phyloP scores from a whole-genome alignment of 2,329 filamentous ascomycete genomes.

The Pseudogymnoascus sp. region DNA sequence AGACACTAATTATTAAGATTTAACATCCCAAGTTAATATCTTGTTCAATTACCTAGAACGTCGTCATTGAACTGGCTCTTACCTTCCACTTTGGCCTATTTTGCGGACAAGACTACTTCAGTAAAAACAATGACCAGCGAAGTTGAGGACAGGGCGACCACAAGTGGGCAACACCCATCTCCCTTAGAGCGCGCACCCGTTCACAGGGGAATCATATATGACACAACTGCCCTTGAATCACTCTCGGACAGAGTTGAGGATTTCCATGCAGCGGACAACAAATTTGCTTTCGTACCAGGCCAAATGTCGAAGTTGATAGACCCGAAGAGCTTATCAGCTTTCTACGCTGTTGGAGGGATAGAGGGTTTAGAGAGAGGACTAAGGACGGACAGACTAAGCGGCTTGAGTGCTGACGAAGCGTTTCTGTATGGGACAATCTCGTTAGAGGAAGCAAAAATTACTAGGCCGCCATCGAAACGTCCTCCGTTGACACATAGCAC shows the following conservation, averaged over 20 bases:
- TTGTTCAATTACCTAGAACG: background rate
- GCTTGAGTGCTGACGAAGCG: constrained; percentile 64
- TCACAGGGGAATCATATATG: background rate
- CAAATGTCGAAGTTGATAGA: constrained; percentile 67
- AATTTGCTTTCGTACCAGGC: constrained; percentile 63
- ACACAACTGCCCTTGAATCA: background rate
- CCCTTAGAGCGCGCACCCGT: background rate
- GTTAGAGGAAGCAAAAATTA: constrained; percentile 49
- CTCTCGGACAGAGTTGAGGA: constrained; percentile 33
- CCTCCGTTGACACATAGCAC: constrained; percentile 36
- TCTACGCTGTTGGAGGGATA: constrained; percentile 65
- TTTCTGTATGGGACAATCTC: constrained; percentile 50
- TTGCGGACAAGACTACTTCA: background rate
- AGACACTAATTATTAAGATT: background rate
- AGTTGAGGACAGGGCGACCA: background rate
- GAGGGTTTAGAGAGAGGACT: constrained; percentile 65
- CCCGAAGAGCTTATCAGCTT: constrained; percentile 65
- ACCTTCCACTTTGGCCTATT: background rate
- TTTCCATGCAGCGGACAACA: constrained; percentile 58
- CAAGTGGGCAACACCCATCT: background rate
- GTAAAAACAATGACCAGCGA: background rate
- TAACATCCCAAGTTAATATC: background rate
- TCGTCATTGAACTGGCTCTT: background rate
- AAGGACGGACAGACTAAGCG: constrained; percentile 54
- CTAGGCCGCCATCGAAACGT: constrained; percentile 11